Percentiles rank a stretch among this genome's conserved stretches.
Evolutionary conservation across 768 basidiomycete genomes (phyloP).

Genomic region (Pholiota microspora): DNA sequence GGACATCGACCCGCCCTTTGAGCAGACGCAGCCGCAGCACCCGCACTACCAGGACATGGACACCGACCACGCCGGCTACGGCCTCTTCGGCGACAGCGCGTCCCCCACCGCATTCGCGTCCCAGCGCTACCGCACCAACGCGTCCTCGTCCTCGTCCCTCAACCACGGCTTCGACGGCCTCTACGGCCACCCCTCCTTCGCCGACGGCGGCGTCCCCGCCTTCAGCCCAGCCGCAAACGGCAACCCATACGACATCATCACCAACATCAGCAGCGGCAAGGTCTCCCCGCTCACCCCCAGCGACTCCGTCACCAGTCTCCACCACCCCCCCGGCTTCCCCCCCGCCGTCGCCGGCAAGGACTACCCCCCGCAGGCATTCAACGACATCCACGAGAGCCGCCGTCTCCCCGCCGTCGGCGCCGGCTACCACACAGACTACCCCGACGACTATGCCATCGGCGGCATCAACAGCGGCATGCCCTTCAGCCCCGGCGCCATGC

Average conservation of each 20-base stretch:
- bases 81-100: constrained; percentile 56
- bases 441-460: constrained; percentile 60
- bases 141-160: constrained; percentile 69
- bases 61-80: constrained; percentile 59
- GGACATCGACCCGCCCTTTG: constrained; percentile 30
- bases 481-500: constrained; percentile 49
- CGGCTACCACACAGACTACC: constrained; percentile 56
- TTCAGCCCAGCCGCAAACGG: constrained; percentile 50
- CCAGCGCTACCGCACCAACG: constrained; percentile 69
- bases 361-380: constrained; percentile 51
- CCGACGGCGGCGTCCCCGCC: constrained; percentile 57
- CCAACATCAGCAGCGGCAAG: constrained; percentile 66
- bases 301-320: constrained; percentile 58
- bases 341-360: constrained; percentile 50
- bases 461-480: constrained; percentile 46
- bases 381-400: constrained; percentile 55
- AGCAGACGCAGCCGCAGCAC: constrained; percentile 17
- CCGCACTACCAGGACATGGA: constrained; percentile 43
- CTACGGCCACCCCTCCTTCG: constrained; percentile 60
- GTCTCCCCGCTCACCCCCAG: constrained; percentile 73
- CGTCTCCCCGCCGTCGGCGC: constrained; percentile 28
- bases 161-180: constrained; percentile 46
- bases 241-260: constrained; percentile 65
- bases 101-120: constrained; percentile 42
- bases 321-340: constrained; percentile 53